A percentile compares a stretch with the other conserved stretches of the same genome.
phyloP scores from a whole-genome alignment of 1,139 yeast species.

The Taphrina deformans region DNA sequence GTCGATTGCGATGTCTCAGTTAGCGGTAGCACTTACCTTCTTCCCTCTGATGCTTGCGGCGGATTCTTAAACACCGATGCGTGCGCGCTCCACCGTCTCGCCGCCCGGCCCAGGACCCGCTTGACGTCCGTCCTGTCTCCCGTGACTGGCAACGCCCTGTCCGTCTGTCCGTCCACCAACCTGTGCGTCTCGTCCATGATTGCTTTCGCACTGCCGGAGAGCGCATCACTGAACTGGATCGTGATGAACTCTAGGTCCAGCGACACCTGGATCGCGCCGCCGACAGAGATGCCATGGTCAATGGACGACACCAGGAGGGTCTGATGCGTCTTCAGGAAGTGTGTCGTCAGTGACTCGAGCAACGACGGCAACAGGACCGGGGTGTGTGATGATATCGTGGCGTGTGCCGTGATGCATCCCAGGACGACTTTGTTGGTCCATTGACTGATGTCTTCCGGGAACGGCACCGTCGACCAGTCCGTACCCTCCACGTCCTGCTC shows the following conservation, averaged over 20 bases:
- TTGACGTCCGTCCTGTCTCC: slow-evolving; percentile 18
- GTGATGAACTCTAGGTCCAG: slow-evolving; percentile 48
- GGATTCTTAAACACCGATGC: background rate
- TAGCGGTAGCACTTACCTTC: no score
- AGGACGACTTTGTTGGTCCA: slow-evolving; percentile 57
- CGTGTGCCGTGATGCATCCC: slow-evolving; percentile 56
- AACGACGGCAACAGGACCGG: slow-evolving; percentile 51
- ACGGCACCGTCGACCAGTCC: slow-evolving; percentile 51
- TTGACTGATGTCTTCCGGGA: slow-evolving; percentile 50
- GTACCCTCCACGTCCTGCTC: slow-evolving; percentile 51
- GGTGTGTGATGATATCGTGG: slow-evolving; percentile 54
- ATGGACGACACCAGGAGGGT: background rate
- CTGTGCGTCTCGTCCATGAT: slow-evolving; percentile 6
- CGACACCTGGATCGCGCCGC: slow-evolving; percentile 48
- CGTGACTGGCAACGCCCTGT: background rate
- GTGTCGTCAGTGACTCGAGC: slow-evolving; percentile 52
- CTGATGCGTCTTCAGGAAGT: slow-evolving; percentile 39
- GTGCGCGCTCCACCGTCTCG: slow-evolving; percentile 11
- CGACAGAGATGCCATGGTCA: slow-evolving; percentile 42
- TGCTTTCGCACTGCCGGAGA: background rate
- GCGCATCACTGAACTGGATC: background rate
- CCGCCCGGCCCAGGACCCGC: slow-evolving; percentile 21
- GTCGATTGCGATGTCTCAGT: no score
- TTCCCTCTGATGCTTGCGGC: background rate
- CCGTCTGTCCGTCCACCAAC: background rate